Percentiles rank a stretch among this genome's conserved stretches.
These are phyloP conservation scores for Phoma sp. DNA, from an alignment of 2,329 filamentous ascomycete genomes.

Conservation along the genomic window DNA sequence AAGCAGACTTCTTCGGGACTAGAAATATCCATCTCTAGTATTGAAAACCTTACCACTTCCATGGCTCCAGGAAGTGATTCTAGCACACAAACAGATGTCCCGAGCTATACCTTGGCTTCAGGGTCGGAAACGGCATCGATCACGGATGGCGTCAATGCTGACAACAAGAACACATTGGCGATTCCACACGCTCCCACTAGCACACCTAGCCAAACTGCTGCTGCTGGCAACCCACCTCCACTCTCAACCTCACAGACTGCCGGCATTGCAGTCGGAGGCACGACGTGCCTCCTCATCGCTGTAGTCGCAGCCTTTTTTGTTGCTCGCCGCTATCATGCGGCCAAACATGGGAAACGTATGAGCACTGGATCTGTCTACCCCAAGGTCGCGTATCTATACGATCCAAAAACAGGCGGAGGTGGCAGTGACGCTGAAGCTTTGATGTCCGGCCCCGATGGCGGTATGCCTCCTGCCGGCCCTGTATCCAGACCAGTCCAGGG, in stretches of 20 bases:
- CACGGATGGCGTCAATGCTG: neutral
- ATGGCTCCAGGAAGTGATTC: neutral
- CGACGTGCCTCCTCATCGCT: conserved; percentile 42
- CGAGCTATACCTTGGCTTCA: neutral
- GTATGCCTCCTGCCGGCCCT: conserved; percentile 1
- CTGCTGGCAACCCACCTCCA: conserved; percentile 23
- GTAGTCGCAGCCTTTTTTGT: conserved; percentile 43
- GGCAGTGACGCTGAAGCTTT: conserved; percentile 28
- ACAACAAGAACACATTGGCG: neutral
- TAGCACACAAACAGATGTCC: neutral
- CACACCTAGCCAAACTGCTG: conserved; percentile 18
- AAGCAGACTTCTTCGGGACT: neutral
- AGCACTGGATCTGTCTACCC: conserved; percentile 40
- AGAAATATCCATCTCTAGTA: conserved; percentile 1
- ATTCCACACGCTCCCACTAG: conserved; percentile 17
- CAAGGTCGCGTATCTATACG: conserved; percentile 43
- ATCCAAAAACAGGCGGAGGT: conserved; percentile 30
- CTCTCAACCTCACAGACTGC: conserved; percentile 42
- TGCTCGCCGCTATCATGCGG: conserved; percentile 38
- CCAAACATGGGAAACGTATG: conserved; percentile 28
- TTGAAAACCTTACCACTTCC: neutral
- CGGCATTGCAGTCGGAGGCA: conserved; percentile 44
- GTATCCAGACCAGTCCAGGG: neutral
- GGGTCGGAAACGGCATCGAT: neutral
- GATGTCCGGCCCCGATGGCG: conserved; percentile 32